These are phyloP conservation scores for Aspergillus puulaauensis DNA, from an alignment of 2,329 filamentous ascomycete genomes.

Conservation along the genomic window DNA sequence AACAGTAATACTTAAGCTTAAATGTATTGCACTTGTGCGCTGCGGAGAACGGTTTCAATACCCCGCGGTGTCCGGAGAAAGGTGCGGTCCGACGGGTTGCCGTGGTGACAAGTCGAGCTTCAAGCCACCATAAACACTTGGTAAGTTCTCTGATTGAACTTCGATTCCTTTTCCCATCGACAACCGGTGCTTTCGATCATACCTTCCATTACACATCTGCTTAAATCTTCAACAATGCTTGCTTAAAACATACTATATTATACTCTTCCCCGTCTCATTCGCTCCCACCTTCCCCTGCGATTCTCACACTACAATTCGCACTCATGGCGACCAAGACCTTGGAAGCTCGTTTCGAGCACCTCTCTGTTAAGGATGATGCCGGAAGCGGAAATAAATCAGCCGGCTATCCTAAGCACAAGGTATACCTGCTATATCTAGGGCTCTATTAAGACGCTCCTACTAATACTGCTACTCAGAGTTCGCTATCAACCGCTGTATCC, in stretches of 20 bases:
- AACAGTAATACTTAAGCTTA: neutral
- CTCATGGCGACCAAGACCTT: slow-evolving; percentile 74
- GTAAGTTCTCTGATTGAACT: slow-evolving; percentile 1
- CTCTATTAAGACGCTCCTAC: slow-evolving; percentile 7
- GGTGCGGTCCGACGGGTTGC: slow-evolving; percentile 32
- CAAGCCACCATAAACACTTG: slow-evolving; percentile 19
- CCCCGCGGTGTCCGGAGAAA: slow-evolving; percentile 36
- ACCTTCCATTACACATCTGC: neutral
- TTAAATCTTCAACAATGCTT: slow-evolving; percentile 12
- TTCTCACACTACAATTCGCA: slow-evolving; percentile 8
- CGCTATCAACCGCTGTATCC: slow-evolving; percentile 48
- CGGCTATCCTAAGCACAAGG: slow-evolving; percentile 73
- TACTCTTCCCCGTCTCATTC: slow-evolving; percentile 8
- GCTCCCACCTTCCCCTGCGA: slow-evolving; percentile 7
- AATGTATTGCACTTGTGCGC: neutral
- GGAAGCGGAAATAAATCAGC: slow-evolving; percentile 58
- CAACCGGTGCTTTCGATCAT: neutral
- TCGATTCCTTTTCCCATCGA: slow-evolving; percentile 13
- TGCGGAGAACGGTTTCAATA: slow-evolving; percentile 7
- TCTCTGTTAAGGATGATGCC: slow-evolving; percentile 88
- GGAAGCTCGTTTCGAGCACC: slow-evolving; percentile 84
- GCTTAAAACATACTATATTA: slow-evolving; percentile 3
- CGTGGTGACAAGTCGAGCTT: slow-evolving; percentile 20
- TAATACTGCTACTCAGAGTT: slow-evolving; percentile 38
- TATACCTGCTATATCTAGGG: slow-evolving; percentile 39